Base-by-base conservation (phyloP, 306 rosid genomes). In the Cyamopsis tetragonoloba region DNA sequence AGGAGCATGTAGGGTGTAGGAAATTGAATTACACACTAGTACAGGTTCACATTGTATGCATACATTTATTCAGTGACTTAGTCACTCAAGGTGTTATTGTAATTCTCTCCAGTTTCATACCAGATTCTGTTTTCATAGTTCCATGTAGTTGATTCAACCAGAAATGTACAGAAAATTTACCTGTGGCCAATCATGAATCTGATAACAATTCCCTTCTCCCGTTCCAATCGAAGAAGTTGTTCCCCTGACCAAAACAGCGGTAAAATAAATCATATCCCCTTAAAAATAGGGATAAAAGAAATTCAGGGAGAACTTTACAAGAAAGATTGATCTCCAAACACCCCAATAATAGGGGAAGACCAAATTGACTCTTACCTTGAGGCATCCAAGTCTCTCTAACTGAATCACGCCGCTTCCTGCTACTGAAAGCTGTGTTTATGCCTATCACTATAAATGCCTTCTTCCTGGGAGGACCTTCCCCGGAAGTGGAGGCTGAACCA, bases 301-400 rank as follows among this genome's bases (percentile, higher is more conserved):
- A 26, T 7, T 60, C 27, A 5, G 13, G 9, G 5, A 70, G 15
- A 30, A 59, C 62, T 30, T 20, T 8, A 55, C 48, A 3, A n/a
- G 1, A 18, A 56, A 30, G 30, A 2, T 4, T 41, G 31, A 65
- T 55, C 44, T 41, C 32, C 8, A 47, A 22, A 37, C 30, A 37
- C 7, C 35, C 11, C 15, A 26, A 15, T 15, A 26, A 10, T 27
- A 41, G 15, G 42, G 3, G 43, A 7, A 13, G 5, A 27, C 13
- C 58, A 73, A 73, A 63, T 20, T 59, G 58, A 68, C 41, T 59
- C 23, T 2, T 11, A 93, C 99, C 99, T 79, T 87, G 95, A 53
- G 99, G 99, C 99, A 93, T 93, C 99, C 99, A 93, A 51, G 99
- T 93, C 80, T 88, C 97, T 79, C 99, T 77, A 51, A 93, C 97